Conservation (phyloP, 2,329 filamentous ascomycete species). For the Alternaria gaisen region DNA sequence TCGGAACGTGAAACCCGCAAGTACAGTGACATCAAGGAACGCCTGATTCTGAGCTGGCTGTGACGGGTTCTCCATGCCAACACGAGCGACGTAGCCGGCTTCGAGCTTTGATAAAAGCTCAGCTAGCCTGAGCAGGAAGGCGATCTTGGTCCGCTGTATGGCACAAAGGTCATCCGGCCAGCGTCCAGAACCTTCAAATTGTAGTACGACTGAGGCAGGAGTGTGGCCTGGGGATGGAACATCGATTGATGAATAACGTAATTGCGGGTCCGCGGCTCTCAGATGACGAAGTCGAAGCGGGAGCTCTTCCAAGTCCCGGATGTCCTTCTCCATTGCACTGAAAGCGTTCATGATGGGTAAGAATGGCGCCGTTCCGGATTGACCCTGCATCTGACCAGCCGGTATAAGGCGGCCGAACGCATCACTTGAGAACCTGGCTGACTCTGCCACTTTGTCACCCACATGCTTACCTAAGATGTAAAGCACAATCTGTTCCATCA, state of each 20-base stretch:
- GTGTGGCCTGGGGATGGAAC: constrained; percentile 58
- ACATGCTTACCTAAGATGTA: constrained; percentile 78
- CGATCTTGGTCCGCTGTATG: constrained; percentile 92
- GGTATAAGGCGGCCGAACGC: constrained; percentile 58
- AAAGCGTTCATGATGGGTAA: constrained; percentile 75
- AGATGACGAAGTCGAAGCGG: constrained; percentile 88
- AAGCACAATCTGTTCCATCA: constrained; percentile 81
- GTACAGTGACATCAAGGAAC: constrained; percentile 82
- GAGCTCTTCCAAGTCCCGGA: constrained; percentile 80
- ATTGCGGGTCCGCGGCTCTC: constrained; percentile 72
- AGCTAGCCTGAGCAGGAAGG: constrained; percentile 79
- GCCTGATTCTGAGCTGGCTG: constrained; percentile 76
- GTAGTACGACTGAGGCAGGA: constrained; percentile 81
- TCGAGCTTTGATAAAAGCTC: constrained; percentile 73
- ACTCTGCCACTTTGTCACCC: constrained; percentile 63
- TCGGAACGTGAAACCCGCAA: constrained; percentile 77
- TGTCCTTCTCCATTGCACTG: constrained; percentile 75
- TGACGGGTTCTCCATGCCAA: constrained; percentile 82
- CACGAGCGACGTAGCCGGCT: constrained; percentile 68
- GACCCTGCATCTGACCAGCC: constrained; percentile 43
- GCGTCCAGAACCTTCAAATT: constrained; percentile 90
- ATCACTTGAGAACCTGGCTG: constrained; percentile 57
- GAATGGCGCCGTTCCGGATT: constrained; percentile 65
- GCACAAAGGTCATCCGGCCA: constrained; percentile 94
- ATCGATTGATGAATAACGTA: constrained; percentile 76